Evolutionary conservation across 257 asterid genomes (phyloP), one percentile per base, ranked within the genome.

Genomic region (Nicotiana paniculata): DNA sequence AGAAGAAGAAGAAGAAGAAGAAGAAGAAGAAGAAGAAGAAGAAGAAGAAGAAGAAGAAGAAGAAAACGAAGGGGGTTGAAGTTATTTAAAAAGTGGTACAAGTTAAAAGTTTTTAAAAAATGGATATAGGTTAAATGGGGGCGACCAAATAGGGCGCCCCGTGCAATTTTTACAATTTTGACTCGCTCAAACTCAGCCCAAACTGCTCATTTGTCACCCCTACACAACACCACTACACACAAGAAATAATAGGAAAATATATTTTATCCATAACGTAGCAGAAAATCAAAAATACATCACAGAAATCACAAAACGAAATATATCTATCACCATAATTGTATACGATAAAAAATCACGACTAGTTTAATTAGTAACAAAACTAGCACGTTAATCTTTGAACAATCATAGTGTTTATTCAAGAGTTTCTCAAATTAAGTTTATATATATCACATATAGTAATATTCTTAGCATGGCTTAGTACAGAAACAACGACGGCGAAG

Each of bases 401-500:
- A 70, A 21, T 43, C 57, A 70, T 10, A 69, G 33, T 70, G 58
- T 5, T 70, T 43, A 72, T 21, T 70, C 33, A 37, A 1, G 7
- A 69, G 18, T 17, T 48, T 3, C 77, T 68, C 17, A 37, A 35
- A 68, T 15, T 69, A 37, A 3, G 4, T 35, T 3, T 16, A 67
- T 51, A 67, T 8, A 35, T 33, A 37, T 37, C 6, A 37, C 0
- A 17, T 6, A 24, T 10, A 18, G 18, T 33, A 9, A 4, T 10
- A 39, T 2, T 69, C 55, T 65, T 80, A 90, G 59, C 94, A 90
- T 24, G 78, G 89, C 39, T 37, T 84, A 66, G 75, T 84, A 83
- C 92, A 90, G 81, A 88, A 86, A 82, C 92, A 89, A 35, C 91
- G 94, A 83, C 90, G 91, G 53, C 90, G 91, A 15, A 91, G 5